Evolutionary conservation across 306 rosid genomes (phyloP).

Genomic region (Pyrus communis): DNA sequence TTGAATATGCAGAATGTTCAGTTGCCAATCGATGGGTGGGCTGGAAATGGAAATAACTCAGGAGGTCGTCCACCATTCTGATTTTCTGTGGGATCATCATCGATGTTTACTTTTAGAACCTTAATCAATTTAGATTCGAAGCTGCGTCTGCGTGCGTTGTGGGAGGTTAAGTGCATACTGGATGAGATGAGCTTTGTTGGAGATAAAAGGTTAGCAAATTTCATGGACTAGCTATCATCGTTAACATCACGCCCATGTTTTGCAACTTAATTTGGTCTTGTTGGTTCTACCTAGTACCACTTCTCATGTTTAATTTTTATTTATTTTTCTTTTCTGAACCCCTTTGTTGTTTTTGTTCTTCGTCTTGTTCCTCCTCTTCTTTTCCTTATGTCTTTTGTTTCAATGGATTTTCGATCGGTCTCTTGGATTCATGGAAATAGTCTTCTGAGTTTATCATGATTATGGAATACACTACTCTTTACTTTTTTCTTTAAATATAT

Average conservation of each 20-base stretch:
- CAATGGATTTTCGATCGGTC: conserved; percentile 9
- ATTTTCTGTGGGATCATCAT: neutral
- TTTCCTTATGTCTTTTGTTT: conserved; percentile 5
- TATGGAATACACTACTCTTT: neutral
- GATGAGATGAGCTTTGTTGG: conserved; percentile 14
- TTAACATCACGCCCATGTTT: neutral
- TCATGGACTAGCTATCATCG: conserved; percentile 14
- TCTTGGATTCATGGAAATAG: conserved; percentile 17
- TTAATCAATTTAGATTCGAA: neutral
- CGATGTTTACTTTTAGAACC: neutral
- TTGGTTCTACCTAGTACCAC: neutral
- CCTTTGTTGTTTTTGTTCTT: neutral
- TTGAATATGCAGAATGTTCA: conserved; percentile 83
- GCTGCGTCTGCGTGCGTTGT: neutral
- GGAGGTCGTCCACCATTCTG: conserved; percentile 10
- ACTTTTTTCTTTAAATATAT: neutral
- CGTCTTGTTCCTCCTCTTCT: neutral
- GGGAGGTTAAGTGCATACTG: neutral
- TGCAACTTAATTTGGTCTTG: neutral
- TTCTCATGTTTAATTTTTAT: neutral
- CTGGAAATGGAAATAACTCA: conserved; percentile 25
- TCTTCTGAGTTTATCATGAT: neutral
- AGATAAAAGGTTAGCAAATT: conserved; percentile 47
- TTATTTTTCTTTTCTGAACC: neutral
- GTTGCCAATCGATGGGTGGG: conserved; percentile 59